phyloP scores from a whole-genome alignment of 2,329 filamentous ascomycete species.

The Hypoxylon rubiginosum region DNA sequence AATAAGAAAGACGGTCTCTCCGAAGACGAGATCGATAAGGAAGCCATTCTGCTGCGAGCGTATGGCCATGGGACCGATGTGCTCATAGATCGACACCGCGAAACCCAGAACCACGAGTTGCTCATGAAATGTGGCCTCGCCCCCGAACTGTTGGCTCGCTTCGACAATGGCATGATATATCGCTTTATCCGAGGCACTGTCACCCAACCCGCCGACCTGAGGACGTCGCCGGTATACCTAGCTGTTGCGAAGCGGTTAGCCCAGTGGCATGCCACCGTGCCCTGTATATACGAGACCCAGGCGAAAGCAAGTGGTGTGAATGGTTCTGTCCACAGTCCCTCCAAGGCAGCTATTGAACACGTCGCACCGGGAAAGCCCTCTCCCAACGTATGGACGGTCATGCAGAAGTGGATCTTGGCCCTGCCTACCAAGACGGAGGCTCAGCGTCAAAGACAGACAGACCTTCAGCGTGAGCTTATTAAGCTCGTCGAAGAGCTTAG shows the following conservation, averaged over 20 bases:
- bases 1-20: slow-evolving; percentile 74
- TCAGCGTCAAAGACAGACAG: slow-evolving; percentile 75
- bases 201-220: slow-evolving; percentile 84
- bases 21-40: slow-evolving; percentile 72
- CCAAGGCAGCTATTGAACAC: slow-evolving; percentile 61
- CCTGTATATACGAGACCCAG: slow-evolving; percentile 62
- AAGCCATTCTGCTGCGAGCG: slow-evolving; percentile 89
- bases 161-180: slow-evolving; percentile 97
- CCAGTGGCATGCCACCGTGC: slow-evolving; percentile 88
- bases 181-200: slow-evolving; percentile 86
- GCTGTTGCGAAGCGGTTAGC: slow-evolving; percentile 88
- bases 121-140: slow-evolving; percentile 87
- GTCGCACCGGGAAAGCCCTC: slow-evolving; percentile 76
- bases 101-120: slow-evolving; percentile 83
- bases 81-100: slow-evolving; percentile 94
- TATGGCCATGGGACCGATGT: slow-evolving; percentile 96
- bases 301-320: slow-evolving; percentile 57
- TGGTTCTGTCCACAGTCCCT: slow-evolving; percentile 49
- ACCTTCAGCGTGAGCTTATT: slow-evolving; percentile 80
- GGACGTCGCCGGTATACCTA: slow-evolving; percentile 79
- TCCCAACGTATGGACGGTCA: slow-evolving; percentile 94
- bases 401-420: slow-evolving; percentile 95
- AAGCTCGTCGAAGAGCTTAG: slow-evolving; percentile 79
- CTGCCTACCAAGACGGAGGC: slow-evolving; percentile 80
- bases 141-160: slow-evolving; percentile 88